Evolutionary conservation across 192 early-diverging fungal species (phyloP).

Genomic region (Backusella psychrophila): DNA sequence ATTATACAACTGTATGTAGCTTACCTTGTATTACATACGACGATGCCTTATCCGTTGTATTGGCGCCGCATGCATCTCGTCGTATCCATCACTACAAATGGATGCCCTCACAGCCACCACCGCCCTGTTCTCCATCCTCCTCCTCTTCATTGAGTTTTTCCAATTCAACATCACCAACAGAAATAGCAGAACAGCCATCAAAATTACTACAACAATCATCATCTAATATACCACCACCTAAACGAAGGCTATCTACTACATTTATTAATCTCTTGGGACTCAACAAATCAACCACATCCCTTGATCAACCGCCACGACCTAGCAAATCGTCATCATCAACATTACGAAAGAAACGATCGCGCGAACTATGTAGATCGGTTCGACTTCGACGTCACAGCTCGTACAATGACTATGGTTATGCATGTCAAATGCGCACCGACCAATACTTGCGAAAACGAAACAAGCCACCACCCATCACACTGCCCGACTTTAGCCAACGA

Average conservation of each 20-base stretch:
- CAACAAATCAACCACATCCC: neutral
- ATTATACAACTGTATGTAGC: slow-evolving; percentile 20
- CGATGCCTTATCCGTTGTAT: slow-evolving; percentile 16
- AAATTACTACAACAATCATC: neutral
- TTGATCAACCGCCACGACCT: neutral
- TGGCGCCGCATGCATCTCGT: slow-evolving; percentile 23
- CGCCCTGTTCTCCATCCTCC: neutral
- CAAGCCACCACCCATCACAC: neutral
- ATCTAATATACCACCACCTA: neutral
- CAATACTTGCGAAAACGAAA: slow-evolving; percentile 23
- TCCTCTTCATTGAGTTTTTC: neutral
- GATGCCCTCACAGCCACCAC: slow-evolving; percentile 2
- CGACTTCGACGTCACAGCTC: slow-evolving; percentile 28
- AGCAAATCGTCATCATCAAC: neutral
- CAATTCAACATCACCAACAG: neutral
- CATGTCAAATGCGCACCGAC: slow-evolving; percentile 27
- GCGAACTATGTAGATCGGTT: neutral
- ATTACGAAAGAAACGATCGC: neutral
- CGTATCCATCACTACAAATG: slow-evolving; percentile 29
- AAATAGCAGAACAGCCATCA: neutral
- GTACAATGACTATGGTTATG: slow-evolving; percentile 38
- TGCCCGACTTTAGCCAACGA: slow-evolving; percentile 2
- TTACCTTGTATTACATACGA: slow-evolving; percentile 29
- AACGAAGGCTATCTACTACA: neutral
- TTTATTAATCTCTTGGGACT: slow-evolving; percentile 7